Base-by-base conservation (phyloP, 192 early-diverging fungal genomes). In the Backusella australiensis region DNA sequence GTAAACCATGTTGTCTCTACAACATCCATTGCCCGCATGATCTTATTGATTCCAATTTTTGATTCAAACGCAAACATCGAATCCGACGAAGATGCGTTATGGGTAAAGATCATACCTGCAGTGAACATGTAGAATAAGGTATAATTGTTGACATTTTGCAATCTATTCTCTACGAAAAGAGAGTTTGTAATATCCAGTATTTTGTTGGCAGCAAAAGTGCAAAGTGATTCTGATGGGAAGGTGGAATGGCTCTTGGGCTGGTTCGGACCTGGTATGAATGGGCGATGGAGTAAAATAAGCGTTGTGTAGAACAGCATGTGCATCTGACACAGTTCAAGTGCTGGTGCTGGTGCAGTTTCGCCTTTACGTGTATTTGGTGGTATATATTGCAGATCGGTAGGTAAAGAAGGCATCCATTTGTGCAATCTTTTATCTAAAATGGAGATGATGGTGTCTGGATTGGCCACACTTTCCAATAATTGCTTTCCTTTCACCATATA, bases 221-320 rank as follows among this genome's bases (percentile, higher is more conserved):
- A 83, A 14, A 77, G 74, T 26, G 73, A 69, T 44, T 71, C 72
- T 5, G 76, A 75, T 66, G 73, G 78, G 59, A 80, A 83, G 9
- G 49, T 14, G 17, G 76, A 80, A 17, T 59, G 19, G 6, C 73
- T 38, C 4, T 39, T 23, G 3, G 68, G 21, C 26, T 70, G 73
- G 1, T 73, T 68, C 21, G 65, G 34, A 52, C 80, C 46, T 56
- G 73, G 79, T 82, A 83, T 85, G 67, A 87, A 88, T 2, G 86
- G 87, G 3, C 87, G 85, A 78, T 90, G 87, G n/a, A 90, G 69
- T 23, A 90, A 75, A 71, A 87, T 87, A 36, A 90, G 71, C 1
- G 78, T 77, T 0, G 86, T 79, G 49, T 90, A 84, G 80, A 87
- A 90, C 23, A 87, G 63, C 69, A 87, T 82, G 34, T 90, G 89